phyloP scores from a whole-genome alignment of 352 stramenopile species.

The Pythium dissimile region DNA sequence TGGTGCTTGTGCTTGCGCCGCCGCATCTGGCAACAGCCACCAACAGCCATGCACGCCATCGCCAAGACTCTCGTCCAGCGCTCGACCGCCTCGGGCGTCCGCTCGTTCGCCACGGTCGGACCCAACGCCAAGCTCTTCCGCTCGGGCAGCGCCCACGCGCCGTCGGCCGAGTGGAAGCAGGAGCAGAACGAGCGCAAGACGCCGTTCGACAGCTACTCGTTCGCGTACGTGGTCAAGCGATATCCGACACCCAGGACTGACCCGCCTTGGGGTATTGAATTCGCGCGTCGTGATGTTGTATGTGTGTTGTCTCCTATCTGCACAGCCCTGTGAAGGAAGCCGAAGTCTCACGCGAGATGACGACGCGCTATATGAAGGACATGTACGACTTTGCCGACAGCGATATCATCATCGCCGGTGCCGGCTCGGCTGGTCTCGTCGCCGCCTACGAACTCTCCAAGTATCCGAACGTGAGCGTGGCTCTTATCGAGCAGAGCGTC shows the following conservation, averaged over 20 bases:
- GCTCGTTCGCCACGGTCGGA: slow-evolving; percentile 48
- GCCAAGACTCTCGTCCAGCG: slow-evolving; percentile 34
- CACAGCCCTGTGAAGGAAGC: slow-evolving; percentile 64
- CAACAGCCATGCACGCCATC: slow-evolving; percentile 37
- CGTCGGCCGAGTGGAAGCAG: slow-evolving; percentile 46
- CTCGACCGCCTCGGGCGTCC: slow-evolving; percentile 7
- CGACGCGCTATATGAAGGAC: slow-evolving; percentile 71
- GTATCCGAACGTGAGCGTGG: slow-evolving; percentile 51
- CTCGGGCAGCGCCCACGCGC: slow-evolving; percentile 36
- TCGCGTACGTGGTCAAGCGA: slow-evolving; percentile 58
- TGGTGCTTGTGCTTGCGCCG: slow-evolving; percentile 14
- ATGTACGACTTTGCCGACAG: slow-evolving; percentile 71
- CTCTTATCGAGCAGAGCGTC: slow-evolving; percentile 62
- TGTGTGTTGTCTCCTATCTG: neutral
- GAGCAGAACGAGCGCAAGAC: slow-evolving; percentile 39
- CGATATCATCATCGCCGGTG: slow-evolving; percentile 62
- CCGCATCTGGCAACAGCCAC: neutral
- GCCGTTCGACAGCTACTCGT: slow-evolving; percentile 54
- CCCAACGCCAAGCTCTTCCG: slow-evolving; percentile 40
- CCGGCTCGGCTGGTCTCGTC: slow-evolving; percentile 52
- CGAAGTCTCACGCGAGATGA: slow-evolving; percentile 67
- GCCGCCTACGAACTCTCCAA: slow-evolving; percentile 64
- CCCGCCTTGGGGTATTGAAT: neutral
- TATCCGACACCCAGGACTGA: too few species aligned
- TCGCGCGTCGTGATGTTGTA: neutral